Conservation (phyloP, 768 basidiomycete genomes). For the Serendipita indica region DNA sequence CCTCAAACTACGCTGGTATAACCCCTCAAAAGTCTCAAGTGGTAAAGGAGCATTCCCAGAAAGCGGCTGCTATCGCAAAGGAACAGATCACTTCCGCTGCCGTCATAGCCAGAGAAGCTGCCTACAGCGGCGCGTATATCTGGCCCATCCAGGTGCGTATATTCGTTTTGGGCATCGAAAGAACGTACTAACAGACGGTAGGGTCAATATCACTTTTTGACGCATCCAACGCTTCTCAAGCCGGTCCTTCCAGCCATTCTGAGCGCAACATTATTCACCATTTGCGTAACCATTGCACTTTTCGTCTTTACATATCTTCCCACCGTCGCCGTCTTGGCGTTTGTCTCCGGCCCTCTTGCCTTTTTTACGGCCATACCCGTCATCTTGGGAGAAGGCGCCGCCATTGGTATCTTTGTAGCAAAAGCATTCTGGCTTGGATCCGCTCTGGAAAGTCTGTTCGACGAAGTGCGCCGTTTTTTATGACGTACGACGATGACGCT, state of each 20-base stretch:
- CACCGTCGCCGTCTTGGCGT: slow-evolving; percentile 45
- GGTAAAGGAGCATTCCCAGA: not conserved
- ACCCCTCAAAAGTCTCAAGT: not conserved
- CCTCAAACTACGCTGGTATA: not conserved
- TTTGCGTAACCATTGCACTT: slow-evolving; percentile 22
- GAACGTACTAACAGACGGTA: too few relatives aligned
- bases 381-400: slow-evolving; percentile 30
- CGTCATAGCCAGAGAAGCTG: not conserved
- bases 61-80: not conserved
- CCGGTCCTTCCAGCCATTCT: not conserved
- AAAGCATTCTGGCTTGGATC: slow-evolving; percentile 32
- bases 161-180: not conserved
- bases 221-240: not conserved
- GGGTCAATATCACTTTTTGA: not conserved
- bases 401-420: slow-evolving; percentile 31
- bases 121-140: not conserved
- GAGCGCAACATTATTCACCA: slow-evolving; percentile 8
- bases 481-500: not conserved
- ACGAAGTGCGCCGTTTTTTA: slow-evolving; percentile 24
- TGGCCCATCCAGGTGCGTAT: slow-evolving; percentile 5
- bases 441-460: slow-evolving; percentile 33
- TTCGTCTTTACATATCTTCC: slow-evolving; percentile 51
- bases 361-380: slow-evolving; percentile 37
- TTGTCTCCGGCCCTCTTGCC: slow-evolving; percentile 50
- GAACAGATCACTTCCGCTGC: not conserved